phyloP scores from a whole-genome alignment of 2,329 filamentous ascomycete species.

The Ramularia endophylla region DNA sequence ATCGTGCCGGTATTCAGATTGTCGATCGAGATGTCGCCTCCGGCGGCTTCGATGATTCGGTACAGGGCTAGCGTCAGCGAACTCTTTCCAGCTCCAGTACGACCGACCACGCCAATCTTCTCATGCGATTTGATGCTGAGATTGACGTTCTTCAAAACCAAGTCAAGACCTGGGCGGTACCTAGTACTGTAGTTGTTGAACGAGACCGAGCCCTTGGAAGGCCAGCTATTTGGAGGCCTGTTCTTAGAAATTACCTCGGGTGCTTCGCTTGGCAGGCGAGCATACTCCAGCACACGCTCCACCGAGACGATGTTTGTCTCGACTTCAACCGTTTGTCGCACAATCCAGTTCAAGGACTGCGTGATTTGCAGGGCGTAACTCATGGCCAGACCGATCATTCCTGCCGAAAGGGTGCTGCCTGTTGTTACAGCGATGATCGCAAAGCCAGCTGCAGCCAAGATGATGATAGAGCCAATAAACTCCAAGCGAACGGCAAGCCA shows the following conservation, averaged over 20 bases:
- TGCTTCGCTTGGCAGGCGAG: conserved; percentile 82
- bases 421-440: conserved; percentile 72
- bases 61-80: conserved; percentile 89
- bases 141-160: conserved; percentile 89
- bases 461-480: conserved; percentile 92
- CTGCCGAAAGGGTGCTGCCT: conserved; percentile 58
- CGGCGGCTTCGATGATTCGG: conserved; percentile 84
- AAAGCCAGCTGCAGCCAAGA: conserved; percentile 77
- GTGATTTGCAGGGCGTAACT: conserved; percentile 97
- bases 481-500: conserved; percentile 91
- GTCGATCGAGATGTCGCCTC: conserved; percentile 84
- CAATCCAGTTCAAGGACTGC: conserved; percentile 97
- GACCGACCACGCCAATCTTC: conserved; percentile 98
- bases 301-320: conserved; percentile 99
- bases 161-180: conserved; percentile 81
- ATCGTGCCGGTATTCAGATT: conserved; percentile 83
- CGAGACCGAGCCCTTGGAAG: conserved; percentile 76
- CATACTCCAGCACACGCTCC: conserved; percentile 95
- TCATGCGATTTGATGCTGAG: conserved; percentile 92
- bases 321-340: conserved; percentile 97
- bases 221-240: conserved; percentile 85
- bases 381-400: conserved; percentile 87
- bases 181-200: conserved; percentile 94
- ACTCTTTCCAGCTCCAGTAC: conserved; percentile 93
- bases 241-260: conserved; percentile 87